Evolutionary conservation across 768 basidiomycete genomes (phyloP).

Genomic region (Clavulina sp.): DNA sequence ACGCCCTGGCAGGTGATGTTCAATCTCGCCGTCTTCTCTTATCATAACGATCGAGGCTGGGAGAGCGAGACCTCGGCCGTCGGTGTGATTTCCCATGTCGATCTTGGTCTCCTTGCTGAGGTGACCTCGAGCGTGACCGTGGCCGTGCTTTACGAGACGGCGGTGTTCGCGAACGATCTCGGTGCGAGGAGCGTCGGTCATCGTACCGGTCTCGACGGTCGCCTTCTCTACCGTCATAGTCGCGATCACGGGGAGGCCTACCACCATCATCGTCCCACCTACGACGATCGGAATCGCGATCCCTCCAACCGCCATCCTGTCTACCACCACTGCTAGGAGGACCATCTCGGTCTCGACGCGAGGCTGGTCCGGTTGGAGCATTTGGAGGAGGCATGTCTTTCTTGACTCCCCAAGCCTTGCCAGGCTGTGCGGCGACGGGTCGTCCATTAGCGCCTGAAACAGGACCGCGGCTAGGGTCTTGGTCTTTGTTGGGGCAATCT

Average conservation of each 20-base stretch:
- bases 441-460: conserved; percentile 6
- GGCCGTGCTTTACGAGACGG: background rate
- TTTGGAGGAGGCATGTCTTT: conserved; percentile 9
- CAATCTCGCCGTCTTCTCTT: conserved; percentile 22
- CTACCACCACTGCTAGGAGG: conserved; percentile 1
- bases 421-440: background rate
- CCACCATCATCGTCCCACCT: conserved; percentile 11
- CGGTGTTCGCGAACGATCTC: conserved; percentile 5
- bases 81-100: background rate
- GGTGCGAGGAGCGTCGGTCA: background rate
- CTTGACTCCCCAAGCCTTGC: conserved; percentile 2
- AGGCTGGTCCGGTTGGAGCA: conserved; percentile 4
- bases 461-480: conserved; percentile 3
- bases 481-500: conserved; percentile 12
- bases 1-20: too few relatives aligned
- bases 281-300: conserved; percentile 12
- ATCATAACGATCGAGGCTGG: conserved; percentile 16
- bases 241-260: conserved; percentile 7
- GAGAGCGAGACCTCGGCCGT: conserved; percentile 17
- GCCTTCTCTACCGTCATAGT: background rate
- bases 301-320: conserved; percentile 6
- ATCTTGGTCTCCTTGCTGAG: background rate
- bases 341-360: background rate
- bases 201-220: background rate
- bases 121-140: conserved; percentile 9